phyloP scores from a whole-genome alignment of 768 basidiomycete species.

The Tylopilus plumbeoviolaceoides region DNA sequence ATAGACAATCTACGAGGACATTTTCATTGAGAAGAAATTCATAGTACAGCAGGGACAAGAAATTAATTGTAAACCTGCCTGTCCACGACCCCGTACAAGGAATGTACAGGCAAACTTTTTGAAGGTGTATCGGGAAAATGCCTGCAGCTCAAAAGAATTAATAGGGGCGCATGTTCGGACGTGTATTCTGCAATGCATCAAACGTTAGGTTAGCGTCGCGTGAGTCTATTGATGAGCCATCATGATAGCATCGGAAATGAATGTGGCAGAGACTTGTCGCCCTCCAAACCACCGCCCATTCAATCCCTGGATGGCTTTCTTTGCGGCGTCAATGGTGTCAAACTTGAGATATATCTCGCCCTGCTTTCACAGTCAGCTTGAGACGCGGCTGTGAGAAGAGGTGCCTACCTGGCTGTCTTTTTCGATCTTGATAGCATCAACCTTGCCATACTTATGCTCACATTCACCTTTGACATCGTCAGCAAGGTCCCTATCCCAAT shows the following conservation, averaged over 20 bases:
- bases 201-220: conserved; percentile 23
- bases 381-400: not conserved
- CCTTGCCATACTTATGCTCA: conserved; percentile 84
- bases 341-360: conserved; percentile 99
- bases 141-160: conserved; percentile 33
- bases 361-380: conserved; percentile 37
- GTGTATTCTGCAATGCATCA: conserved; percentile 26
- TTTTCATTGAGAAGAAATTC: conserved; percentile 31
- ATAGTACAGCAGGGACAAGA: conserved; percentile 27
- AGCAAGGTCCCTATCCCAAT: conserved; percentile 95
- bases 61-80: conserved; percentile 39
- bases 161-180: conserved; percentile 20
- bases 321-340: conserved; percentile 69
- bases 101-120: conserved; percentile 31
- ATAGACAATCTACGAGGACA: conserved; percentile 32
- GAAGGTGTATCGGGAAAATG: conserved; percentile 26
- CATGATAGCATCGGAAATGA: conserved; percentile 93
- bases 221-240: conserved; percentile 72
- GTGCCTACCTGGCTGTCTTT: conserved; percentile 82
- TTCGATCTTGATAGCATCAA: conserved; percentile 87
- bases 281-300: conserved; percentile 98
- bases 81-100: conserved; percentile 28
- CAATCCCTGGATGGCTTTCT: conserved; percentile 81
- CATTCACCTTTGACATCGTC: conserved; percentile 97
- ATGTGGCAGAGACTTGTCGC: conserved; percentile 78